A percentile compares a stretch with the other conserved stretches of the same genome.
phyloP scores from a whole-genome alignment of 2,329 filamentous ascomycete species.

The Pleoardoris graminearum region DNA sequence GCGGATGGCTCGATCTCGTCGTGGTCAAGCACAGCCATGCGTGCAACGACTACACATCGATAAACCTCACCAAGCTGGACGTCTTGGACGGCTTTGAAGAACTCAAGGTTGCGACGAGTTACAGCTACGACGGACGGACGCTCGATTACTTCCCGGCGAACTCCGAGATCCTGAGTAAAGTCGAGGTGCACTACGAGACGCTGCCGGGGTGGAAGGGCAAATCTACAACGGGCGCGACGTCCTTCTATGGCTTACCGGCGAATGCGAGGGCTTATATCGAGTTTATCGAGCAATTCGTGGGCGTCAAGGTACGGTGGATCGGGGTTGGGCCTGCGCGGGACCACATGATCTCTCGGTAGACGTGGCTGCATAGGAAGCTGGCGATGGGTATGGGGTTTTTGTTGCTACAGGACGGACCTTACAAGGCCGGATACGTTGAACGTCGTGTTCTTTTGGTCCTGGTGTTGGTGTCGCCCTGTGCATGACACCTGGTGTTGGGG shows the following conservation, averaged over 20 bases:
- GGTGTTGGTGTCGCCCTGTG: no score
- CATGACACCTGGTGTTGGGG: no score
- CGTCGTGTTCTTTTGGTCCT: no score
- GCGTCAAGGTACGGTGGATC: slow-evolving; percentile 66
- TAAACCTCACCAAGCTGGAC: slow-evolving; percentile 70
- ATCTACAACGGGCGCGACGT: slow-evolving; percentile 62
- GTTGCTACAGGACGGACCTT: no score
- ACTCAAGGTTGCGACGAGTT: slow-evolving; percentile 74
- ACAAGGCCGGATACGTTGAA: no score
- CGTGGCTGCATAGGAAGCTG: no score
- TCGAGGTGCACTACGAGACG: slow-evolving; percentile 69
- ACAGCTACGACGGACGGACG: slow-evolving; percentile 61
- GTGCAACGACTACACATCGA: slow-evolving; percentile 68
- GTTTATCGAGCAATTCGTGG: slow-evolving; percentile 68
- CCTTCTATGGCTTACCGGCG: slow-evolving; percentile 65
- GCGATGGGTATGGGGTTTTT: no score
- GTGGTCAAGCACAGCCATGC: slow-evolving; percentile 67
- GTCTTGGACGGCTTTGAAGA: slow-evolving; percentile 73
- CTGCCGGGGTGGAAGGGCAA: slow-evolving; percentile 69
- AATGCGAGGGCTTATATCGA: slow-evolving; percentile 68
- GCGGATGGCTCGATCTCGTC: slow-evolving; percentile 70
- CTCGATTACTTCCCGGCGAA: slow-evolving; percentile 69
- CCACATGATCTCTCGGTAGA: slow-evolving; percentile 62
- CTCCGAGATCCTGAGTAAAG: slow-evolving; percentile 59
- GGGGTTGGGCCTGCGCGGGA: slow-evolving; percentile 68